These are phyloP conservation scores for Oryza punctata DNA, from an alignment of 176 grass and related monocot genomes.

Conservation along the genomic window DNA sequence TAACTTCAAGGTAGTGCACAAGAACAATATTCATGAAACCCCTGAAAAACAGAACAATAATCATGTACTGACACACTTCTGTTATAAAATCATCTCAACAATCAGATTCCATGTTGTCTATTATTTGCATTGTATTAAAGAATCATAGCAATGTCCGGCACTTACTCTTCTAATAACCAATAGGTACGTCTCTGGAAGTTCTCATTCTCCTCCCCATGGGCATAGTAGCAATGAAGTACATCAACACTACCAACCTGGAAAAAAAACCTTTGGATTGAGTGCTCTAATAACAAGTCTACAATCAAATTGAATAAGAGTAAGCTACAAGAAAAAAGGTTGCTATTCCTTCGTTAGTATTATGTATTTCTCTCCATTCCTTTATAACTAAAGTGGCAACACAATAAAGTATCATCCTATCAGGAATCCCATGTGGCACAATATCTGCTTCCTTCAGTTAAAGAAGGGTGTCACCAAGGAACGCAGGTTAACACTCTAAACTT, in stretches of 20 bases:
- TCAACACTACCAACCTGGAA: conserved; percentile 94
- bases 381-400: background rate
- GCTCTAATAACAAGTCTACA: conserved; percentile 29
- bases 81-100: background rate
- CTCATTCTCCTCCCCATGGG: conserved; percentile 91
- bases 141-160: conserved; percentile 19
- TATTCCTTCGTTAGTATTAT: background rate
- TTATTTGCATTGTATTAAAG: conserved; percentile 20
- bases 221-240: conserved; percentile 99
- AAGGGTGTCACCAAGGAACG: background rate
- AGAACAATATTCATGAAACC: conserved; percentile 95
- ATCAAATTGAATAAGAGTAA: conserved; percentile 28
- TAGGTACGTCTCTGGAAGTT: conserved; percentile 97
- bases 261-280: conserved; percentile 24
- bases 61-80: conserved; percentile 13
- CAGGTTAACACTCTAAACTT: background rate
- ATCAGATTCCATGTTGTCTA: background rate
- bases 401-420: background rate
- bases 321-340: background rate
- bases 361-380: background rate
- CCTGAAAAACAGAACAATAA: conserved; percentile 63
- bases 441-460: background rate
- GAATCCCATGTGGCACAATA: background rate
- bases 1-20: conserved; percentile 97
- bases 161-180: conserved; percentile 99